These are phyloP conservation scores for Prunella vulgaris DNA, from an alignment of 257 asterid species.

Conservation along the genomic window DNA sequence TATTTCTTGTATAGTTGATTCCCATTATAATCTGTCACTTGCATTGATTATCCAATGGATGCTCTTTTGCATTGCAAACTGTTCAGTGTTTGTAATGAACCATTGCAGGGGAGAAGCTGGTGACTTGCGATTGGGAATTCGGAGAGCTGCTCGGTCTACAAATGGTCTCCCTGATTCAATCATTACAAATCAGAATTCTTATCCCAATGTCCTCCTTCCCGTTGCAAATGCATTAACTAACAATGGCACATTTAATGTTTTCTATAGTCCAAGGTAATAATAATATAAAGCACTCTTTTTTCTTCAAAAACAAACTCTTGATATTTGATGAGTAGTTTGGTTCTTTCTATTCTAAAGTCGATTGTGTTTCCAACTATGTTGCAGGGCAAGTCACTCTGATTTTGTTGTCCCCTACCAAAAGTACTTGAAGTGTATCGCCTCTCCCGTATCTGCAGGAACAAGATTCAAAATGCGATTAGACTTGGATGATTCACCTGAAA, in stretches of 20 bases:
- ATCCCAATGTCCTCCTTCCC: conserved; percentile 61
- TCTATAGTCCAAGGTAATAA: conserved; percentile 82
- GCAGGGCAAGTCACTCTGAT: conserved; percentile 65
- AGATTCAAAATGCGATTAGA: conserved; percentile 62
- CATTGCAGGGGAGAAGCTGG: conserved; percentile 79
- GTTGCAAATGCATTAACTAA: conserved; percentile 66
- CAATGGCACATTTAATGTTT: conserved; percentile 53
- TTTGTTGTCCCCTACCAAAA: conserved; percentile 64
- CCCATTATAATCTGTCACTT: no score
- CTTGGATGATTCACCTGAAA: conserved; percentile 78
- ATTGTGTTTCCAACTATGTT: neutral
- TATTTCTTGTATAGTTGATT: no score
- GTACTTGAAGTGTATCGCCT: conserved; percentile 43
- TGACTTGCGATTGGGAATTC: conserved; percentile 77
- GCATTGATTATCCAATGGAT: neutral
- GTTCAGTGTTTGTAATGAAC: neutral
- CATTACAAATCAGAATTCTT: conserved; percentile 64
- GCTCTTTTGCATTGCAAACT: neutral
- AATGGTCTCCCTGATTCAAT: conserved; percentile 81
- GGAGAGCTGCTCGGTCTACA: conserved; percentile 91
- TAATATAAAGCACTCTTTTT: no score
- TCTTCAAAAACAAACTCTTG: neutral
- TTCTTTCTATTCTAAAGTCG: neutral
- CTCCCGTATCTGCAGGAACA: conserved; percentile 50
- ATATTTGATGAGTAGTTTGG: neutral